phyloP scores from a whole-genome alignment of 257 asterid genomes.

The Solanum arcanum region DNA sequence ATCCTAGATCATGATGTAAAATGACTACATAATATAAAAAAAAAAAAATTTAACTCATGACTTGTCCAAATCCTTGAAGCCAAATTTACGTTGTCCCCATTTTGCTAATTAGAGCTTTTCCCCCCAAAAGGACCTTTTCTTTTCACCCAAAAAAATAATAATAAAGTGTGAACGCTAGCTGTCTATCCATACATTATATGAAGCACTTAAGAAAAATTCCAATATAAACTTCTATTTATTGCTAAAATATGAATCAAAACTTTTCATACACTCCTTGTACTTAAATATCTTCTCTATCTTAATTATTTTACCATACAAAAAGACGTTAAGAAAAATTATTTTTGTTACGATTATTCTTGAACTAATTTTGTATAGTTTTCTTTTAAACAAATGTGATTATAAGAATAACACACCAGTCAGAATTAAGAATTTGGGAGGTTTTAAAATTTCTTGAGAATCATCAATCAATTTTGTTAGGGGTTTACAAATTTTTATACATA shows the following conservation, averaged over 20 bases:
- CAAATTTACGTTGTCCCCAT: not conserved
- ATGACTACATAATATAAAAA: not conserved
- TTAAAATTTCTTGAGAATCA: too few relatives aligned
- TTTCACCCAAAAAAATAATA: not conserved
- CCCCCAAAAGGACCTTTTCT: not conserved
- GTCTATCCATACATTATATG: not conserved
- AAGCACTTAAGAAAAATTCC: not conserved
- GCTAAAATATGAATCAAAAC: not conserved
- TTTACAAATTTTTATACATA: too few relatives aligned
- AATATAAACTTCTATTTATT: not conserved
- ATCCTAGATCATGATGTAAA: not conserved
- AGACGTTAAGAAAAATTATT: not conserved
- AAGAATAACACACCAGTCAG: not conserved
- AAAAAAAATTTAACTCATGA: not conserved
- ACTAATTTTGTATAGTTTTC: not conserved
- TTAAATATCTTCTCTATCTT: not conserved
- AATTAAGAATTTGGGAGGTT: too few relatives aligned
- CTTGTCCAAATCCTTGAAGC: not conserved
- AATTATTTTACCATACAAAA: not conserved
- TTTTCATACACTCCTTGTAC: not conserved
- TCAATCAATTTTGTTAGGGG: accelerated
- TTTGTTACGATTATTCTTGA: not conserved
- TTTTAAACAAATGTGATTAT: not conserved
- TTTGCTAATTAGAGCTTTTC: not conserved
- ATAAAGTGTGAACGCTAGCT: not conserved